Percentiles rank a stretch among this genome's conserved stretches.
phyloP scores from a whole-genome alignment of 2,329 filamentous ascomycete species.

The Ophiostoma novo-ulmi region DNA sequence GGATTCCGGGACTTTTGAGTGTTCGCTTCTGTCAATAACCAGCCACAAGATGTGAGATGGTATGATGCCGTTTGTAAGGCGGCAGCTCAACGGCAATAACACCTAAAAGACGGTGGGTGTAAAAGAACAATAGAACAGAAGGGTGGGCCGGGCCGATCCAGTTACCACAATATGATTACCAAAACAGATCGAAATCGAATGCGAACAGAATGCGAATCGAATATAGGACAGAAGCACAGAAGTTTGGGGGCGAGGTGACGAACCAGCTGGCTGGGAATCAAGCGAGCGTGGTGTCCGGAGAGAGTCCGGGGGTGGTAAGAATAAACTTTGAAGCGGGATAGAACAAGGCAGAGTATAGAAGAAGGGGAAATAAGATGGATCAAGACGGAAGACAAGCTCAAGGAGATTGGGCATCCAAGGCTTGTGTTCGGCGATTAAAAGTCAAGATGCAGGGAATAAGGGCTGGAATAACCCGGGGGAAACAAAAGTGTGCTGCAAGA shows the following conservation, averaged over 20 bases:
- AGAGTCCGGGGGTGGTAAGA: not conserved
- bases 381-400: not conserved
- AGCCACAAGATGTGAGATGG: not conserved
- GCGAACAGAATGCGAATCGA: not conserved
- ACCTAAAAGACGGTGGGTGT: not conserved
- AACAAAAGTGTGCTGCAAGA: not conserved
- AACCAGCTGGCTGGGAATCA: not conserved
- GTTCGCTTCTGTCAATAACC: not conserved
- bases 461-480: constrained; percentile 22
- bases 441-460: constrained; percentile 4
- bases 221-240: not conserved
- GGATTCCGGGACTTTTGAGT: not conserved
- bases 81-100: constrained; percentile 5
- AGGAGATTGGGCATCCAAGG: not conserved
- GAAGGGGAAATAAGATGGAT: not conserved
- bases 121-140: not conserved
- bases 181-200: not conserved
- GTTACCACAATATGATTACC: not conserved
- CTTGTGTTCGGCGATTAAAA: constrained; percentile 16
- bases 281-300: constrained; percentile 1
- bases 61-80: not conserved
- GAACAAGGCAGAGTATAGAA: not conserved
- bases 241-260: not conserved
- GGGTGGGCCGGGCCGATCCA: not conserved
- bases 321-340: not conserved